phyloP scores from a whole-genome alignment of 1,284 basidiomycete species.

The Apiotrichum mycotoxinovorans region DNA sequence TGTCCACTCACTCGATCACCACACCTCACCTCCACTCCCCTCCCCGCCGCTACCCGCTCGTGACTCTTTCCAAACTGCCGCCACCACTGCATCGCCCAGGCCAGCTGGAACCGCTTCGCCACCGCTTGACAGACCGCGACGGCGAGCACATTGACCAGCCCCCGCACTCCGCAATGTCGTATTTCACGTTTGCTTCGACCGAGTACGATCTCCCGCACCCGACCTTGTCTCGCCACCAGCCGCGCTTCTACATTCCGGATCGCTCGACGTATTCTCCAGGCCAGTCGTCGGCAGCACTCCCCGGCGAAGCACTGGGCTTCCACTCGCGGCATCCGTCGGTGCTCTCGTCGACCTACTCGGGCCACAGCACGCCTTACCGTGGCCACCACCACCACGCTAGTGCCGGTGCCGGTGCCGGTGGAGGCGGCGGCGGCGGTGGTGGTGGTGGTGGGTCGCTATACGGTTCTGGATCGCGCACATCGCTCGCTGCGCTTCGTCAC shows the following conservation, averaged over 20 bases:
- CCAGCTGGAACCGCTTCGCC: background rate
- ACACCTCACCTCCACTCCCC: background rate
- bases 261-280: conserved; percentile 14
- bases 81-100: background rate
- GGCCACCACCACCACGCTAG: background rate
- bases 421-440: too few species aligned
- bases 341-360: conserved; percentile 7
- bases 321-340: conserved; percentile 18
- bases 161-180: conserved; percentile 13
- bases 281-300: conserved; percentile 5
- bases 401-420: too few species aligned
- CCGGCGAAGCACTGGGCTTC: conserved; percentile 11
- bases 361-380: conserved; percentile 14
- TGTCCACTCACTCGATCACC: background rate
- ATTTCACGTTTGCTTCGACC: conserved; percentile 16
- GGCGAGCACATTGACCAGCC: background rate
- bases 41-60: background rate
- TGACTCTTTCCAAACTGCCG: background rate
- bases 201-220: conserved; percentile 24
- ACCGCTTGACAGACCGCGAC: background rate
- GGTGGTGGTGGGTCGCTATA: conserved; percentile 5
- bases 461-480: conserved; percentile 15
- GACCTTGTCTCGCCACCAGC: conserved; percentile 20
- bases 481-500: conserved; percentile 18
- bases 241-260: conserved; percentile 27